Percentiles rank a stretch among this genome's conserved stretches.
Evolutionary conservation across 805 yeast species (phyloP).

Genomic region (Yarrowia yakushimensis): DNA sequence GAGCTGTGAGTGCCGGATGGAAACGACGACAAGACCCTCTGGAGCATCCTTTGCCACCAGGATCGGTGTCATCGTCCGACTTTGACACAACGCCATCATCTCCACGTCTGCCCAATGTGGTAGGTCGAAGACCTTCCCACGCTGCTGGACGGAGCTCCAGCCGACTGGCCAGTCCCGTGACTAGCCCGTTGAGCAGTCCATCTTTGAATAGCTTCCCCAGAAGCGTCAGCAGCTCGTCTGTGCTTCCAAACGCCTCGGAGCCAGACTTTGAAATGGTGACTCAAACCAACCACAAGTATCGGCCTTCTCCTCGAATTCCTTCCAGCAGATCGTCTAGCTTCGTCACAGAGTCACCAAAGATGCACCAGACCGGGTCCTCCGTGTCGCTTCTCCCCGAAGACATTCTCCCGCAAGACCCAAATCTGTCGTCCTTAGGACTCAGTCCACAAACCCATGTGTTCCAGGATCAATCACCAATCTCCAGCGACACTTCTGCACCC

Average conservation of each 20-base stretch:
- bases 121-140: not conserved
- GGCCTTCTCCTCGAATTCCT: not conserved
- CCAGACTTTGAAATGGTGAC: conserved; percentile 18
- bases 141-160: not conserved
- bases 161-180: not conserved
- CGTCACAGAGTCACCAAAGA: not conserved
- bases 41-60: conserved; percentile 10
- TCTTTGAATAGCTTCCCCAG: not conserved
- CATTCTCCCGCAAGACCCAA: too few relatives aligned
- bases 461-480: not conserved
- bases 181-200: not conserved
- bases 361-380: not conserved
- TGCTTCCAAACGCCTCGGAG: conserved; percentile 8
- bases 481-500: not conserved
- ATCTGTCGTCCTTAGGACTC: too few relatives aligned
- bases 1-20: conserved; percentile 20
- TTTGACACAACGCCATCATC: not conserved
- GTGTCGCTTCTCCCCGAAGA: not conserved
- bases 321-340: not conserved
- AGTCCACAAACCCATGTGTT: not conserved
- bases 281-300: not conserved
- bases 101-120: not conserved
- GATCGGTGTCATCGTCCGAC: conserved; percentile 7
- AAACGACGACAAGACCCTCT: conserved; percentile 3
- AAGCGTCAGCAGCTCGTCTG: not conserved